Evolutionary conservation across 2,329 filamentous ascomycete genomes (phyloP).

Genomic region (Nigrospora sphaerica): DNA sequence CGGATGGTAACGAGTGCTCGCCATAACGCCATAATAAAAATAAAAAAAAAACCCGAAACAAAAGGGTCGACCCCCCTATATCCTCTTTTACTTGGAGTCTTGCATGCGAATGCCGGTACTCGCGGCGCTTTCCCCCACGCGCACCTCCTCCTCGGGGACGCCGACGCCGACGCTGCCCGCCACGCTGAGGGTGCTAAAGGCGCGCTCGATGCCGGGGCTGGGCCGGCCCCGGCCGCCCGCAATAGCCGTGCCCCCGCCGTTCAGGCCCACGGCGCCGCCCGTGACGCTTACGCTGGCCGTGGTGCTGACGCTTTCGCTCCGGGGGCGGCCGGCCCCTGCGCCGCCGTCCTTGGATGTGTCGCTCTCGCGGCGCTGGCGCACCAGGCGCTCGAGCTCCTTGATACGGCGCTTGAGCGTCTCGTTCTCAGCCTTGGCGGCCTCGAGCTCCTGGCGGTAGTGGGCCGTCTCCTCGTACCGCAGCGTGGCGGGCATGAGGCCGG

Average conservation of each 20-base stretch:
- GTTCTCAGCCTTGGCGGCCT: conserved; percentile 56
- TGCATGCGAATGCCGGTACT: conserved; percentile 29
- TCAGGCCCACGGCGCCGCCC: conserved; percentile 21
- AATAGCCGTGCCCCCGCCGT: conserved; percentile 31
- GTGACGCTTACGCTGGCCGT: conserved; percentile 38
- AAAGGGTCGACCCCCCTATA: too few species aligned
- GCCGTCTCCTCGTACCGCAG: conserved; percentile 56
- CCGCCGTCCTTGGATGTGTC: conserved; percentile 17
- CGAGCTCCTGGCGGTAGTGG: conserved; percentile 52
- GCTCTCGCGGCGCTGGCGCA: conserved; percentile 41
- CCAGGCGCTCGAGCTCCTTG: conserved; percentile 51
- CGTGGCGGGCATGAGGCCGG: conserved; percentile 48
- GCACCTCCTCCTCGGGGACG: conserved; percentile 52
- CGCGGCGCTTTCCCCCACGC: conserved; percentile 55
- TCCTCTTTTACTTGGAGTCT: neutral
- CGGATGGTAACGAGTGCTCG: too few species aligned
- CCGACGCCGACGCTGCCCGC: conserved; percentile 40
- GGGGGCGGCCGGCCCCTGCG: conserved; percentile 8
- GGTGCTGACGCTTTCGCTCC: conserved; percentile 48
- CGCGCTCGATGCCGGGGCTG: conserved; percentile 33
- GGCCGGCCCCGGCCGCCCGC: conserved; percentile 35
- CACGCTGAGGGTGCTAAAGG: conserved; percentile 37
- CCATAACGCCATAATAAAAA: too few species aligned
- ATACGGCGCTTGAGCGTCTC: conserved; percentile 54
- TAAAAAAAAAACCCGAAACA: too few species aligned